Evolutionary conservation across 2,329 filamentous ascomycete genomes (phyloP), one percentile per base, ranked within the genome.

Genomic region (Teratosphaeria epicoccoides): DNA sequence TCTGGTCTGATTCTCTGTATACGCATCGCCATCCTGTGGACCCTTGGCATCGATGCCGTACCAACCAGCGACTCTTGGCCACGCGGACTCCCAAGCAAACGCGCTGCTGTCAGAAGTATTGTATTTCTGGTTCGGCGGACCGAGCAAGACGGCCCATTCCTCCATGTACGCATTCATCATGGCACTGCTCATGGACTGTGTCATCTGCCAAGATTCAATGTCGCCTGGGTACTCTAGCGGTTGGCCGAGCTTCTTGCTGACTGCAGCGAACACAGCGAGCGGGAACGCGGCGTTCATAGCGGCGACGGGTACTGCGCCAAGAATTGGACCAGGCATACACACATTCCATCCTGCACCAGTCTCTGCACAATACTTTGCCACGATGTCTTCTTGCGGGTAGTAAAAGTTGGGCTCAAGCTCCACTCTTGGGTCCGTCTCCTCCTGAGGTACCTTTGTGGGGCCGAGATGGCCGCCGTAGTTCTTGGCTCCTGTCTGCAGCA

Each of bases 401-500:
- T 79, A 80, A 62, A 80, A 80, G 61, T 79, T 79, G 0, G 71
- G 70, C 54, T 74, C 72, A 0, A 75, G 64, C 0, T 28, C 60
- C 51, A 45, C 75, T 60, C 47, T 72, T 2, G 73, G 70, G 54
- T 76, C 73, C 7, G 66, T 66, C 59, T 80, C 76, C 52, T 73
- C 68, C 46, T 73, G 70, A 0, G 76, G 76, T 3, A 68, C 59
- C 2, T 66, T 63, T 0, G 68, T 61, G 0, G 73, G 73, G 2
- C 76, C 76, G 10, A 76, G 66, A 54, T 79, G 75, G 3, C 75
- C 59, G 12, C 63, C 62, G 63, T 79, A 79, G 57, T 78, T 73
- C 63, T 79, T 79, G 4, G 73, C 73, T 3, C 76, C 76, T 1
- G 73, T 76, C 55, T 79, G 76, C 14, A 76, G 68, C 62, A 77